Evolutionary conservation across 441 rosid genomes (phyloP).

Genomic region (Hura crepitans): DNA sequence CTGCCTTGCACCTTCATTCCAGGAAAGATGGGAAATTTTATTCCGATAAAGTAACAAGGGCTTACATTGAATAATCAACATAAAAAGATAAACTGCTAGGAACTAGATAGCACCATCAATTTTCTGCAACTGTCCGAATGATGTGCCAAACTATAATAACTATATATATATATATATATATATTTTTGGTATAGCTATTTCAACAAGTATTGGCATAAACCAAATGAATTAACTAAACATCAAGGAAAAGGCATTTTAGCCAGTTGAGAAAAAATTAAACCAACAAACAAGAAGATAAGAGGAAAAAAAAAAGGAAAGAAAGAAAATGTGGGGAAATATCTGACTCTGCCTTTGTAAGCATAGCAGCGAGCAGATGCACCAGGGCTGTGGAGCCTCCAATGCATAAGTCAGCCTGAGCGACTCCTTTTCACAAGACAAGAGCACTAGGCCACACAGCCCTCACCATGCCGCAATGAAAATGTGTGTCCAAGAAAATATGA

Average conservation of each 20-base stretch:
- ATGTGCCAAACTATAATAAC: neutral
- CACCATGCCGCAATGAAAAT: too few species aligned
- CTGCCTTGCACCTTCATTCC: conserved; percentile 83
- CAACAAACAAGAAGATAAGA: neutral
- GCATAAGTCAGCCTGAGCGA: too few species aligned
- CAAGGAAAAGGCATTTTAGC: neutral
- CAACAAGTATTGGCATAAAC: neutral
- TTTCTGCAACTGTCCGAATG: neutral
- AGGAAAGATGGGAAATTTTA: conserved; percentile 18
- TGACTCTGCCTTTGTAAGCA: too few species aligned
- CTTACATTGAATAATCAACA: neutral
- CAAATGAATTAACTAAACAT: neutral
- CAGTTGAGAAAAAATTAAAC: neutral
- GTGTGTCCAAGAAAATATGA: too few species aligned
- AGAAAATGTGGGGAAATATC: too few species aligned
- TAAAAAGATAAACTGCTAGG: neutral
- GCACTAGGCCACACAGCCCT: too few species aligned
- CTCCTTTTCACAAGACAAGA: too few species aligned
- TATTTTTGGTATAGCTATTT: conserved; percentile 7
- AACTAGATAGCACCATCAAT: neutral
- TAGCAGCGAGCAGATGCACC: too few species aligned
- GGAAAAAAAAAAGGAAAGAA: neutral
- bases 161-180: too few species aligned
- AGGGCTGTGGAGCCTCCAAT: too few species aligned
- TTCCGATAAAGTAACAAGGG: neutral